Evolutionary conservation across 306 rosid species (phyloP).

Genomic region (Vicia villosa): DNA sequence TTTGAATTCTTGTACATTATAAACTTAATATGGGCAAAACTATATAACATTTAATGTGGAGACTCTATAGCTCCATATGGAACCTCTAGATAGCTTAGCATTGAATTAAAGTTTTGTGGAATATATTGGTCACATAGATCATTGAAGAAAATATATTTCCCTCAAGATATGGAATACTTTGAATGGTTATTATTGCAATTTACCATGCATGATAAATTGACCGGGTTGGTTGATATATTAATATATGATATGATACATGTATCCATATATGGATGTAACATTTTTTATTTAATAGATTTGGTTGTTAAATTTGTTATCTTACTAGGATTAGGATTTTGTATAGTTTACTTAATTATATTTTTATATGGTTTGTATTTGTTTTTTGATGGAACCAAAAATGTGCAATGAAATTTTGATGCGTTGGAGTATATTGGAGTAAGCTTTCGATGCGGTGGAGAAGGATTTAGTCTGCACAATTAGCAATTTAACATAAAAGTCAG

Average conservation of each 20-base stretch:
- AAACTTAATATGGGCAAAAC: constrained; percentile 46
- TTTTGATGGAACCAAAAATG: too few relatives aligned
- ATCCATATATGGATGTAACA: constrained; percentile 36
- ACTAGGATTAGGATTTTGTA: background rate
- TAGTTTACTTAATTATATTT: background rate
- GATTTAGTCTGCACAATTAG: too few relatives aligned
- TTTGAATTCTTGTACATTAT: constrained; percentile 63
- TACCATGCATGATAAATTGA: constrained; percentile 21
- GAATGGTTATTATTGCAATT: background rate
- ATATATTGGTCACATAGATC: background rate
- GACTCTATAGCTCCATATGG: constrained; percentile 31
- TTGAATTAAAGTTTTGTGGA: constrained; percentile 24
- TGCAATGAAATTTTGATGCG: too few relatives aligned
- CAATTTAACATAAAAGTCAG: too few relatives aligned
- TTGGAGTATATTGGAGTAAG: too few relatives aligned
- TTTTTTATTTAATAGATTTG: constrained; percentile 32
- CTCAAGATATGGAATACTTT: constrained; percentile 23
- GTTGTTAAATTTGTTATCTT: background rate
- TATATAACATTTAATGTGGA: constrained; percentile 42
- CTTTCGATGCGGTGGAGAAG: too few relatives aligned
- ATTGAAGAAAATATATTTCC: background rate
- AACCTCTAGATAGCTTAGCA: constrained; percentile 9
- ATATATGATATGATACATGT: background rate
- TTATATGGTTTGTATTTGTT: background rate
- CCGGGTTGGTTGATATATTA: constrained; percentile 44